Conservation (phyloP, 2,329 filamentous ascomycete species). For the Paecilomyces fulvus region DNA sequence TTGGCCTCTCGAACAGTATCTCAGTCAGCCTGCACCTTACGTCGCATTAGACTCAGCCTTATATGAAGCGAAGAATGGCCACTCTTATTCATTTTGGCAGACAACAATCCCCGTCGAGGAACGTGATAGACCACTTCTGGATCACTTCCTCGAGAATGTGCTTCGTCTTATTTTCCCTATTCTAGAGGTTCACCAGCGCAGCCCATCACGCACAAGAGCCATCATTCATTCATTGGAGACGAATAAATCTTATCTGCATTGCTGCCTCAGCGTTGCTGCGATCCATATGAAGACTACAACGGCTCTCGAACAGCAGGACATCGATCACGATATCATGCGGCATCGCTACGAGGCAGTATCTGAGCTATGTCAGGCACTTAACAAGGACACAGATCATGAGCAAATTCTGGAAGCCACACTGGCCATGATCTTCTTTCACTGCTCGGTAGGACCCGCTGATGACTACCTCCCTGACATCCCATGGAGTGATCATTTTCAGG, state of each 20-base stretch:
- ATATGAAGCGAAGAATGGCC: slow-evolving; percentile 10
- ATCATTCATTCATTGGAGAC: slow-evolving; percentile 80
- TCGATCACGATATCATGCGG: slow-evolving; percentile 86
- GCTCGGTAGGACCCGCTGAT: slow-evolving; percentile 76
- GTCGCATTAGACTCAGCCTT: slow-evolving; percentile 14
- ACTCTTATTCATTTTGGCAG: slow-evolving; percentile 53
- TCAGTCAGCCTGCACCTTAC: slow-evolving; percentile 46
- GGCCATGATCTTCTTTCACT: slow-evolving; percentile 95
- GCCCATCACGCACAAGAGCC: slow-evolving; percentile 69
- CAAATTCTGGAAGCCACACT: slow-evolving; percentile 88
- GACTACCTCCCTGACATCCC: slow-evolving; percentile 83
- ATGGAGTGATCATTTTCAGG: slow-evolving; percentile 96
- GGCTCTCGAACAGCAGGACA: slow-evolving; percentile 58
- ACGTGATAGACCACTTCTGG: slow-evolving; percentile 73
- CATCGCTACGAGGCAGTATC: slow-evolving; percentile 85
- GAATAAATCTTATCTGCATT: slow-evolving; percentile 92
- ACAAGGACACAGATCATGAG: slow-evolving; percentile 70
- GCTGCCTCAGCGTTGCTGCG: slow-evolving; percentile 85
- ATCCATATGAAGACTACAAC: slow-evolving; percentile 81
- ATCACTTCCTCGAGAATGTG: slow-evolving; percentile 85
- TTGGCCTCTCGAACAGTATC: slow-evolving; percentile 65
- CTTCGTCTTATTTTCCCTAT: slow-evolving; percentile 86
- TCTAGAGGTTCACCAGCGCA: slow-evolving; percentile 80
- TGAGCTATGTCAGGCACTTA: slow-evolving; percentile 73
- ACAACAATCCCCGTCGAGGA: slow-evolving; percentile 76